Evolutionary conservation across 768 basidiomycete species (phyloP).

Genomic region (Boletus rufocinnamomeus): DNA sequence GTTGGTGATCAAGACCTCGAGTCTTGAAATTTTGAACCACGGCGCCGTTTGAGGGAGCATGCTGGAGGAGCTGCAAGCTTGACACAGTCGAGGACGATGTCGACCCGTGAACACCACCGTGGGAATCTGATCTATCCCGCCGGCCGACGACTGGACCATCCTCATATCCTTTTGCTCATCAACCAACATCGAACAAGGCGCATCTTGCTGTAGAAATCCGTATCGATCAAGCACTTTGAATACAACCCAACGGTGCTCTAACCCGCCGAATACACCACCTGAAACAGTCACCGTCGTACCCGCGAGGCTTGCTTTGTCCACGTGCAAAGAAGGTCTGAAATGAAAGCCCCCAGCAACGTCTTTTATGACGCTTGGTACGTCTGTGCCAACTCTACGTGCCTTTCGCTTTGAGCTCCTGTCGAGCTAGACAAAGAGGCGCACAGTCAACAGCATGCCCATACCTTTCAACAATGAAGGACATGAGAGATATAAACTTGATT

Average conservation of each 20-base stretch:
- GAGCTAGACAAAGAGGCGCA: neutral
- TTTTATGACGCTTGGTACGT: conserved; percentile 7
- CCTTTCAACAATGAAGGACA: conserved; percentile 3
- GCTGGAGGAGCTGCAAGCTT: neutral
- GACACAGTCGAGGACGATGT: neutral
- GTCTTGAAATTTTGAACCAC: conserved; percentile 59
- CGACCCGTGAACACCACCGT: neutral
- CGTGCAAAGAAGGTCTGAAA: neutral
- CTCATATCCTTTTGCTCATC: neutral
- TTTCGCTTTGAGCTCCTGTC: conserved; percentile 13
- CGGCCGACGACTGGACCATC: neutral
- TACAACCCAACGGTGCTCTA: no score
- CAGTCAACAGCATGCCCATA: neutral
- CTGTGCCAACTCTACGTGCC: neutral
- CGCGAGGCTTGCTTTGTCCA: conserved; percentile 5
- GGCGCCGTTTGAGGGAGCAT: conserved; percentile 56
- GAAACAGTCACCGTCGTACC: neutral
- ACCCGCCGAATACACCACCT: no score
- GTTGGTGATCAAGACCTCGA: conserved; percentile 73
- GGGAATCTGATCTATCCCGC: neutral
- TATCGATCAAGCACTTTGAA: neutral
- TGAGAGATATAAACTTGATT: conserved; percentile 18
- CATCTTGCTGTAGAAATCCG: no score
- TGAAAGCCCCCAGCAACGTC: neutral
- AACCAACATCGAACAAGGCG: no score